phyloP scores from a whole-genome alignment of 495 filamentous ascomycete species.

The Chaetomium tenue region DNA sequence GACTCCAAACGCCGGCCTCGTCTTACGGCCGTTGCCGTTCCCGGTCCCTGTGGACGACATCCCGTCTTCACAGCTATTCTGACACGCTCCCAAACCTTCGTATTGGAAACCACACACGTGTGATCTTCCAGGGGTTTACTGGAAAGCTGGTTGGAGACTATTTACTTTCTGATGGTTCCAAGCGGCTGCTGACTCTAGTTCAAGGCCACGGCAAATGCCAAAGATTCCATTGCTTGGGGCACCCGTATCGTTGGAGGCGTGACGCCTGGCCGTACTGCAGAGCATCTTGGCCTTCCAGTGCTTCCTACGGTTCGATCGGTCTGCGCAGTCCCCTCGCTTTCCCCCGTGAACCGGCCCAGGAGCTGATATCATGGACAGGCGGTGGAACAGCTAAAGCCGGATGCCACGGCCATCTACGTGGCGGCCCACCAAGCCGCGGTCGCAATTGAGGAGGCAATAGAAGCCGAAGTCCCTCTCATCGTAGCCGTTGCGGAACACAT shows the following conservation, averaged over 20 bases:
- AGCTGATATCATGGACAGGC: conserved; percentile 49
- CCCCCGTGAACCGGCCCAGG: background rate
- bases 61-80: conserved; percentile 38
- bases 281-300: conserved; percentile 79
- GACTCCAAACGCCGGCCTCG: background rate
- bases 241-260: conserved; percentile 88
- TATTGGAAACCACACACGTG: conserved; percentile 73
- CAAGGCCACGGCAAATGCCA: conserved; percentile 73
- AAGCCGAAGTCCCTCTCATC: conserved; percentile 81
- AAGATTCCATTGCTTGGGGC: conserved; percentile 79
- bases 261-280: conserved; percentile 69
- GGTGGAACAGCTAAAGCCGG: conserved; percentile 70
- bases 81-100: conserved; percentile 74
- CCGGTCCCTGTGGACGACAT: conserved; percentile 20
- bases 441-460: conserved; percentile 87
- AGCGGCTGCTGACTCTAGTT: conserved; percentile 8
- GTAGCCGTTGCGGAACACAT: conserved; percentile 92
- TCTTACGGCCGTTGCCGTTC: background rate
- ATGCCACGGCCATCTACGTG: conserved; percentile 85
- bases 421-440: conserved; percentile 70
- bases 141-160: conserved; percentile 48
- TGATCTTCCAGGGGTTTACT: conserved; percentile 89
- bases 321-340: background rate
- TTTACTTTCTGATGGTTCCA: background rate
- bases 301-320: conserved; percentile 63